Evolutionary conservation across 2,329 filamentous ascomycete genomes (phyloP), one percentile per base, ranked within the genome.

Genomic region (Grosmannia clavigera): DNA sequence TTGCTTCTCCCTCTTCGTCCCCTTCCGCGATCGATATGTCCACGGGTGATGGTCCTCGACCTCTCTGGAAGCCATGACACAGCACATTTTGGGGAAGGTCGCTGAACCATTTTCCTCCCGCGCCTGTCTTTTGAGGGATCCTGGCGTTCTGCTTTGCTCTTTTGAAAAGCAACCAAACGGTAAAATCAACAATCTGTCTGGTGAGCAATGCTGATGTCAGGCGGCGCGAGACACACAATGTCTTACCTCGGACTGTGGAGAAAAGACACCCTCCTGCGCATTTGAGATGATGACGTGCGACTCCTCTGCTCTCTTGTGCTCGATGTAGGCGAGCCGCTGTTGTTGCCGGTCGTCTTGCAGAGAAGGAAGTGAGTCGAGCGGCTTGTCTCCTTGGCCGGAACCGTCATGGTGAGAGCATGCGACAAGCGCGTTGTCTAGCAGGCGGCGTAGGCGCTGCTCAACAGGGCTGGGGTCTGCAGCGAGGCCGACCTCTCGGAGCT

Each of bases 21-120:
- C 25, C 27, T 14, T 25, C n/a, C 4, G 38, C 35, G 7, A 11
- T 31, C 2, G 50, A 29, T 6, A 25, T 19, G 6, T 12, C 31
- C 22, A 38, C 35, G 48, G 50, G 16, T 63, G 48, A 61, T 5
- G 61, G 61, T 40, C 65, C 65, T 31, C 64, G 53, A 59, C 73
- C 69, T 65, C 78, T 82, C 66, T 86, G 83, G 66, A 86, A 95
- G 29, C 92, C 92, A 75, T 95, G 86, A 66, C 90, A 92, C 5
- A 99, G 80, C 5, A 96, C 61, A 27, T 65, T 60, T 7, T 57
- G 48, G 2, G 63, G 61, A 3, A 60, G 55, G 40, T 46, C 43
- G 2, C 25, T n/a, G 35, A 22, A n/a, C 38, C 48, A 38, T 12
- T 12, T 19, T 16, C 3, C 16, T n/a, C n/a, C 35, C 4, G 33